Evolutionary conservation across 139 green algal genomes (phyloP).

Genomic region (Yamagishiella unicocca): DNA sequence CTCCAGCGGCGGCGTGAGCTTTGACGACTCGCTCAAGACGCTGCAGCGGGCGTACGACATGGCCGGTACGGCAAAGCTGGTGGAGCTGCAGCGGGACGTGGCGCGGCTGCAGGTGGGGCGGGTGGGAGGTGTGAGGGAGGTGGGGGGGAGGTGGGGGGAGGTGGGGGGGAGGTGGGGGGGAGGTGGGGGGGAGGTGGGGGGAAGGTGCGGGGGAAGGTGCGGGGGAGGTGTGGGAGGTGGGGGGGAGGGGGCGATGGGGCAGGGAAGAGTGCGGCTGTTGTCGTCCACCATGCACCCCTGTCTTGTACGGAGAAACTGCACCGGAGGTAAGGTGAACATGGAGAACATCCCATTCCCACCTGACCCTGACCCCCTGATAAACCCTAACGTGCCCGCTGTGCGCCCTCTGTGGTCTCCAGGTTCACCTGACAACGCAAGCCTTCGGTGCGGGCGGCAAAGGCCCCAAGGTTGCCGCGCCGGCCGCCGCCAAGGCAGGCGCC

Average conservation of each 20-base stretch:
- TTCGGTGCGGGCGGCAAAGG: slow-evolving; percentile 3
- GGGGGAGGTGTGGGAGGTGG: not conserved
- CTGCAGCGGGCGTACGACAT: slow-evolving; percentile 63
- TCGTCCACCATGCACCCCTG: too few species aligned
- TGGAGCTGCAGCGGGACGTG: slow-evolving; percentile 62
- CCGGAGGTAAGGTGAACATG: too few species aligned
- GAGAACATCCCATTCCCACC: too few species aligned
- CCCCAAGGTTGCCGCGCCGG: not conserved
- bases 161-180: not conserved
- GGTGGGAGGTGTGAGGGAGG: not conserved
- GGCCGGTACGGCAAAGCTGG: slow-evolving; percentile 16
- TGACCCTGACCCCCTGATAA: too few species aligned
- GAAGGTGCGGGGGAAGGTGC: not conserved
- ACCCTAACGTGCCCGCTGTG: too few species aligned
- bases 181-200: not conserved
- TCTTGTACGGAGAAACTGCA: too few species aligned
- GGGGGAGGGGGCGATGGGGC: not conserved
- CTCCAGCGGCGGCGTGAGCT: not conserved
- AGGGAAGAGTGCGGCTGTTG: too few species aligned
- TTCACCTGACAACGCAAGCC: slow-evolving; percentile 16
- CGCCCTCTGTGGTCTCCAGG: slow-evolving; percentile 28
- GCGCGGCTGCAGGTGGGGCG: slow-evolving; percentile 59
- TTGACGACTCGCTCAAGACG: slow-evolving; percentile 48
- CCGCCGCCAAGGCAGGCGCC: slow-evolving; percentile 27
- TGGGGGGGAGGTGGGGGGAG: not conserved